Base-by-base conservation (phyloP, 805 yeast genomes). In the Kluyveromyces aestuarii region DNA sequence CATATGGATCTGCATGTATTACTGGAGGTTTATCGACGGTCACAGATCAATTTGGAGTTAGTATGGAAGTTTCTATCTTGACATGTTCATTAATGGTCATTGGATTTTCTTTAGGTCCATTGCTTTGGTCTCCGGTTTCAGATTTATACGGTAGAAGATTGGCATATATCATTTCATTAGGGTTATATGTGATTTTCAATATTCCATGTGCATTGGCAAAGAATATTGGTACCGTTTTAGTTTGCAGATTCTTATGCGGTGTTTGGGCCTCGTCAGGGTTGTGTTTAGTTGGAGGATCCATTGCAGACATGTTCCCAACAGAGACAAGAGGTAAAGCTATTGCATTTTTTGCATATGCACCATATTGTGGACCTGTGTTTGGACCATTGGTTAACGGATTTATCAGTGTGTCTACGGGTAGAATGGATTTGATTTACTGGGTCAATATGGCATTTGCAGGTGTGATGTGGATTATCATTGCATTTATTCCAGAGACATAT, bases 401-500 rank as follows among this genome's bases (percentile, higher is more conserved):
- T 72, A 81, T 89, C 59, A 75, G 82, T 49, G 81, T 84, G 45
- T 78, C 81, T 51, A 76, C 91, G n/a, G 76, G 74, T 16, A 72
- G 84, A 56, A 74, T 80, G 60, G 89, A 82, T 42, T 64, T 87
- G 37, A 77, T 89, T 61, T 79, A 85, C 54, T 89, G 96, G 96
- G 90, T 87, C 48, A 89, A 88, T 63, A 79, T 89, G 87, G 95
- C 90, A 4, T 87, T 89, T 68, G 86, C 93, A 2, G 96, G 96
- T 53, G 76, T 78, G 4, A 81, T 84, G 81, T 84, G 90, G 85
- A 71, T 88, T 33, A 53, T 76, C 18, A 74, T 81, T 40, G 63
- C 80, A 13, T 57, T 74, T 16, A 77, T 89, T 30, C 97, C 96
- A n/a, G 97, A 89, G 69, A 89, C 97, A 17, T 86, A 82, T 66